phyloP scores from a whole-genome alignment of 768 basidiomycete species.

The Auriscalpium microsporum region DNA sequence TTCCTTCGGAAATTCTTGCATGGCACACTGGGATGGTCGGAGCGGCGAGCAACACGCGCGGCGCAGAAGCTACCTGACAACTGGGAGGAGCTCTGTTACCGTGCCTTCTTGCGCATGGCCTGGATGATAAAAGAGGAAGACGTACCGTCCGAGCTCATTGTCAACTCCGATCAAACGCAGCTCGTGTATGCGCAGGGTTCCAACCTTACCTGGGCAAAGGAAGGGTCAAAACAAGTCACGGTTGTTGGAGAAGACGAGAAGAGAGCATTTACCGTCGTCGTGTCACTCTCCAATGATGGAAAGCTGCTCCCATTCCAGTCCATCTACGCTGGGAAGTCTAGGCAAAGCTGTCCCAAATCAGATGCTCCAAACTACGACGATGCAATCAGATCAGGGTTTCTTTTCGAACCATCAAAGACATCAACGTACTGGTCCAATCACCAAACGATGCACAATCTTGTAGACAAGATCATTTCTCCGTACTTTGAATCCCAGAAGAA shows the following conservation, averaged over 20 bases:
- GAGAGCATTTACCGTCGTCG: conserved; percentile 31
- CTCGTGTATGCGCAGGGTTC: conserved; percentile 18
- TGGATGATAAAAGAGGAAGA: conserved; percentile 19
- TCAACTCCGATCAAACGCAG: conserved; percentile 33
- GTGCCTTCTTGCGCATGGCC: conserved; percentile 18
- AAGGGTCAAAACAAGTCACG: conserved; percentile 28
- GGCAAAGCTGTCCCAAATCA: conserved; percentile 17
- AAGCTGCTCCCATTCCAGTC: conserved; percentile 29
- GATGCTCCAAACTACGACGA: conserved; percentile 15
- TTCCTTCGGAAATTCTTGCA: conserved; percentile 20
- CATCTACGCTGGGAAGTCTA: conserved; percentile 26
- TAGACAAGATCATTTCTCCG: conserved; percentile 24
- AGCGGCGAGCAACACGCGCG: conserved; percentile 23
- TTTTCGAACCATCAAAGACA: conserved; percentile 19
- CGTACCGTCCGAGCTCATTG: conserved; percentile 20
- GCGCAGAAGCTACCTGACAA: conserved; percentile 29
- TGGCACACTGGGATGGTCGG: conserved; percentile 19
- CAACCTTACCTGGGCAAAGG: conserved; percentile 22
- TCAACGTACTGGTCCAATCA: conserved; percentile 24
- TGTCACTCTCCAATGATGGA: conserved; percentile 25
- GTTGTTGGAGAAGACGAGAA: conserved; percentile 32
- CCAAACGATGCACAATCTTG: conserved; percentile 21
- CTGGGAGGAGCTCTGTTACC: conserved; percentile 14
- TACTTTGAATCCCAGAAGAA: conserved; percentile 19
- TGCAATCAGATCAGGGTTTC: conserved; percentile 16